A percentile compares a stretch with the other conserved stretches of the same genome.
Conservation (phyloP, 139 green algal genomes). For the Chlorella sp. region DNA sequence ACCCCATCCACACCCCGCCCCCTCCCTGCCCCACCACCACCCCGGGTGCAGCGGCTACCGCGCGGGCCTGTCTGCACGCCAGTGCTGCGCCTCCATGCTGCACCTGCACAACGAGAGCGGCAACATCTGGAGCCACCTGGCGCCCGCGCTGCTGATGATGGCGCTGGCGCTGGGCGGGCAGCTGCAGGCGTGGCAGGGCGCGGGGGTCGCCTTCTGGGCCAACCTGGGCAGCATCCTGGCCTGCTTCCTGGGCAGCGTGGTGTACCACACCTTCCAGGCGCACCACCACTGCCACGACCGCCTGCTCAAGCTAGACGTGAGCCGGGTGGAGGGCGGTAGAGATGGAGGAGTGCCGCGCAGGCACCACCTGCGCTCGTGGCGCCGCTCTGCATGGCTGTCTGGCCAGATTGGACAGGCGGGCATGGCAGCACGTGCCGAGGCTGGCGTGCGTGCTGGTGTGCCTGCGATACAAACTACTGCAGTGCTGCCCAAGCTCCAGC, state of each 20-base stretch:
- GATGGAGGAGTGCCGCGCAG: background rate
- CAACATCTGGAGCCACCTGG: constrained; percentile 51
- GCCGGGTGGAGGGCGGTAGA: background rate
- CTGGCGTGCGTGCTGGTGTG: background rate
- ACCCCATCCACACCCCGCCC: no score
- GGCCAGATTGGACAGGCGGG: no score
- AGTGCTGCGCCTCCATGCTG: constrained; percentile 49
- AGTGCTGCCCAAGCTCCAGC: no score
- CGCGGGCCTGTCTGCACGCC: constrained; percentile 30
- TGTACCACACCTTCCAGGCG: constrained; percentile 57
- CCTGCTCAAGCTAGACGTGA: constrained; percentile 52
- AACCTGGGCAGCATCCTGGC: constrained; percentile 37
- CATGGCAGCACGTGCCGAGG: no score
- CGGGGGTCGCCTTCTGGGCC: constrained; percentile 16
- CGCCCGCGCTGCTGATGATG: constrained; percentile 32
- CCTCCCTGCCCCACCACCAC: no score
- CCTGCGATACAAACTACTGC: background rate
- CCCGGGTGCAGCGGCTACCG: constrained; percentile 42
- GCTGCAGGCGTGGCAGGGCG: constrained; percentile 39
- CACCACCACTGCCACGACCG: constrained; percentile 50
- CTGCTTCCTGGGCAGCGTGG: constrained; percentile 48
- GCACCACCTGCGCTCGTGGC: background rate
- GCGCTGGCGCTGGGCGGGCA: background rate
- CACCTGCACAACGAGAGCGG: constrained; percentile 53
- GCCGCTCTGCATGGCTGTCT: background rate